Conservation (phyloP, 441 rosid genomes). For the Francoa sonchifolia region DNA sequence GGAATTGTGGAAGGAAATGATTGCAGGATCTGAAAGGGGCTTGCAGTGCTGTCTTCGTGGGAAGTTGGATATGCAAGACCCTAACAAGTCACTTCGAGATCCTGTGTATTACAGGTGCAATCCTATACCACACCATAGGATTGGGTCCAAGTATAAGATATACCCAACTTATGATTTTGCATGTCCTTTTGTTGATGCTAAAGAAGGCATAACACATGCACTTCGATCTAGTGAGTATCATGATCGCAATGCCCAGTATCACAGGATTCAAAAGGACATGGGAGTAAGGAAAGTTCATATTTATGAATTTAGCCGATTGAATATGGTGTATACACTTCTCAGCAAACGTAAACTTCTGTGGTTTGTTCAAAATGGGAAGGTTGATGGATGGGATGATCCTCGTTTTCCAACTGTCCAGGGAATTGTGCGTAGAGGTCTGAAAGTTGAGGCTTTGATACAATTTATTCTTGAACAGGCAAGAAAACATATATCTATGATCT, state of each 20-base stretch:
- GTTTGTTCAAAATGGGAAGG: constrained; percentile 81
- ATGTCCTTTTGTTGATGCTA: constrained; percentile 81
- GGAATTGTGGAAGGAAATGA: constrained; percentile 79
- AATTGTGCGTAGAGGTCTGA: constrained; percentile 81
- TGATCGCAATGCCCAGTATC: constrained; percentile 77
- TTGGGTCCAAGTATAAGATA: constrained; percentile 69
- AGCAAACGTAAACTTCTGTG: constrained; percentile 88
- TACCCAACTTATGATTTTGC: constrained; percentile 98
- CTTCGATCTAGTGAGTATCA: constrained; percentile 77
- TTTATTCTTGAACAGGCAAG: constrained; percentile 88
- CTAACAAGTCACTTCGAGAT: constrained; percentile 81
- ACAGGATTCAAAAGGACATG: constrained; percentile 68
- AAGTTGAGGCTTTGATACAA: constrained; percentile 73
- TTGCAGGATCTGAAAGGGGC: constrained; percentile 63
- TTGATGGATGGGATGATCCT: constrained; percentile 97
- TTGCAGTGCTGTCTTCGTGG: constrained; percentile 80
- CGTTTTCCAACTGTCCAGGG: constrained; percentile 98
- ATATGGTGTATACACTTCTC: constrained; percentile 67
- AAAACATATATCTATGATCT: not conserved
- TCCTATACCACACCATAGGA: constrained; percentile 76
- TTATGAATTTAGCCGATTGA: constrained; percentile 73
- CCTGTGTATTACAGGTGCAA: constrained; percentile 92
- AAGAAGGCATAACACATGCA: constrained; percentile 72
- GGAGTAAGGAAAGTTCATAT: constrained; percentile 52
- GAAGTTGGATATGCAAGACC: constrained; percentile 88